phyloP scores from a whole-genome alignment of 805 yeast genomes.

The Nakazawaea anatomiae region DNA sequence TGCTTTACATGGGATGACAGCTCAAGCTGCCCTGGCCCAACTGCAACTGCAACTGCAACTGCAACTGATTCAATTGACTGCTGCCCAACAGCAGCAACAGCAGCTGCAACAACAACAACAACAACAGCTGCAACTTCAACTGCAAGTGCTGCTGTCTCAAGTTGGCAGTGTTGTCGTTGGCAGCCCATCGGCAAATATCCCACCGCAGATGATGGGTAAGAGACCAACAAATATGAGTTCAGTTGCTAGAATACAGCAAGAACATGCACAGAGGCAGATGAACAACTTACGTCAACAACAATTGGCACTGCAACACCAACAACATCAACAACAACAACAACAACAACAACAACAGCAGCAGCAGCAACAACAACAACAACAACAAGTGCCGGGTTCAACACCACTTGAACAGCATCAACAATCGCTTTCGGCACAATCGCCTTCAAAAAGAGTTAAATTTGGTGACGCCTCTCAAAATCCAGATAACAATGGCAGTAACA shows the following conservation, averaged over 20 bases:
- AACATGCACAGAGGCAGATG: conserved; percentile 15
- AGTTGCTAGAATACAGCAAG: conserved; percentile 13
- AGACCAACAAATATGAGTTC: conserved; percentile 13
- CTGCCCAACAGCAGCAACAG: conserved; percentile 16
- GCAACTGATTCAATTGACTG: conserved; percentile 15
- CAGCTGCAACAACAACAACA: conserved; percentile 13
- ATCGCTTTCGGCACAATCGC: conserved; percentile 12
- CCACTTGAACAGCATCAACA: conserved; percentile 4
- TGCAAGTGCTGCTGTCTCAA: conserved; percentile 13
- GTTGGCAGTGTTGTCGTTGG: conserved; percentile 3
- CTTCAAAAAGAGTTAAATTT: conserved; percentile 20
- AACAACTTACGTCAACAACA: conserved; percentile 41
- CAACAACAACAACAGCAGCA: conserved; percentile 11
- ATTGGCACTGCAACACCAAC: conserved; percentile 17
- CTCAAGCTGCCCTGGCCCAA: conserved; percentile 17
- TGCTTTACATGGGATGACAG: conserved; percentile 33
- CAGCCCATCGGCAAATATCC: conserved; percentile 7
- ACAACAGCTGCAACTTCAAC: conserved; percentile 9
- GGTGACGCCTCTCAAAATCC: conserved; percentile 1
- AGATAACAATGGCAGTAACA: background rate
- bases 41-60: conserved; percentile 22
- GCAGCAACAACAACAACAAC: conserved; percentile 12
- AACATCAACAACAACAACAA: background rate
- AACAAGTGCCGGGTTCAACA: conserved; percentile 8
- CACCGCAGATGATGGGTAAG: conserved; percentile 15